Evolutionary conservation across 495 filamentous ascomycete genomes (phyloP).

Genomic region (Hypoxylon intermedium): DNA sequence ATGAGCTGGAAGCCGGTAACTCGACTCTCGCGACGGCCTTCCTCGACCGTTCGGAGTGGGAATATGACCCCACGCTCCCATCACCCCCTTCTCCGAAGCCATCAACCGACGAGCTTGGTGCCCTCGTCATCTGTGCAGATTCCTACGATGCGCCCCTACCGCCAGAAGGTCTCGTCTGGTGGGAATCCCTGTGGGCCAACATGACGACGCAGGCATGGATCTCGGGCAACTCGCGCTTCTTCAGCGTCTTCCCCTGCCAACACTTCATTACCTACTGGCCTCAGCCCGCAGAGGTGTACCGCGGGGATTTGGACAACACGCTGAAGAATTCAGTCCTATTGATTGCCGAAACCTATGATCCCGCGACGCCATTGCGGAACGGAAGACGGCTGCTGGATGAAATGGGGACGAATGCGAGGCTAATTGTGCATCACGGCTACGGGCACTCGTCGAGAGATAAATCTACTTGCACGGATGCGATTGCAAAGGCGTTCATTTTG

Average conservation of each 20-base stretch:
- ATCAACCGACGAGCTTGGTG: conserved; percentile 45
- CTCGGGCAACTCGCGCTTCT: conserved; percentile 53
- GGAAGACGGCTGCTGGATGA: conserved; percentile 49
- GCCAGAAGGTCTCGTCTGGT: conserved; percentile 50
- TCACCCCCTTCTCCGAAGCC: conserved; percentile 38
- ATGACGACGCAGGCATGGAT: conserved; percentile 54
- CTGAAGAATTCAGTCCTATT: conserved; percentile 52
- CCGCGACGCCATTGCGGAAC: conserved; percentile 56
- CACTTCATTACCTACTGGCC: conserved; percentile 54
- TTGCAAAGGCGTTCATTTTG: conserved; percentile 48
- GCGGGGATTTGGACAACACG: conserved; percentile 51
- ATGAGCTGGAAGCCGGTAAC: conserved; percentile 53
- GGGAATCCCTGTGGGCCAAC: conserved; percentile 51
- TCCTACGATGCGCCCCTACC: conserved; percentile 51
- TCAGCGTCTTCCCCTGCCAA: conserved; percentile 50
- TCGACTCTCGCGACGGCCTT: conserved; percentile 45
- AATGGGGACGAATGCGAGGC: conserved; percentile 53
- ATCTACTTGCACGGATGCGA: conserved; percentile 50
- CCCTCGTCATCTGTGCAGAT: conserved; percentile 54
- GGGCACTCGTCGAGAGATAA: conserved; percentile 53
- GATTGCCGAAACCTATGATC: conserved; percentile 57
- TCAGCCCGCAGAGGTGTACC: conserved; percentile 51
- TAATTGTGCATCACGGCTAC: conserved; percentile 57
- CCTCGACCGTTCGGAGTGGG: conserved; percentile 48
- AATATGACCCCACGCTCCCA: conserved; percentile 45